A percentile compares a stretch with the other conserved stretches of the same genome.
These are phyloP conservation scores for Hibiscus syriacus DNA, from an alignment of 345 rosid species.

Conservation along the genomic window DNA sequence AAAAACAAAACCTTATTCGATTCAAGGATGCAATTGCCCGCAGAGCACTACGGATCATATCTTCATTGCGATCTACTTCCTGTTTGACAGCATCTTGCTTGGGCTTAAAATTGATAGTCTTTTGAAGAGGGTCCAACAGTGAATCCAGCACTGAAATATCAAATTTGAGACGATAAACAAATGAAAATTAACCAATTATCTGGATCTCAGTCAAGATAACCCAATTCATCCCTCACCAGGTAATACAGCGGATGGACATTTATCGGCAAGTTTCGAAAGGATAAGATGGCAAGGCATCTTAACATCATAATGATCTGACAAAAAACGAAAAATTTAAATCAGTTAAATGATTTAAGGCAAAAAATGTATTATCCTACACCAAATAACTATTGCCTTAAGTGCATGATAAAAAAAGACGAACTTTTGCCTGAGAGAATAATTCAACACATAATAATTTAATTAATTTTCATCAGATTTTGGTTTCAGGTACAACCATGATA, in stretches of 20 bases:
- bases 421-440: too few species aligned
- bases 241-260: conserved; percentile 85
- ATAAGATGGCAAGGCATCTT: too few species aligned
- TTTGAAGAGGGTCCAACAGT: too few species aligned
- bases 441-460: too few species aligned
- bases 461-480: too few species aligned
- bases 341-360: too few species aligned
- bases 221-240: conserved; percentile 52
- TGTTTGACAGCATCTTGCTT: conserved; percentile 99
- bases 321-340: too few species aligned
- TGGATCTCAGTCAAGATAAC: neutral
- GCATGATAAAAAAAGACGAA: too few species aligned
- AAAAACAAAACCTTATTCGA: conserved; percentile 57
- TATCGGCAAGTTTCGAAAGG: too few species aligned
- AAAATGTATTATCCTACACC: neutral
- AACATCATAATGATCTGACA: too few species aligned
- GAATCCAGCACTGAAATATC: conserved; percentile 80
- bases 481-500: too few species aligned
- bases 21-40: conserved; percentile 88
- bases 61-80: conserved; percentile 98
- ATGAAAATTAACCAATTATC: neutral
- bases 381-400: neutral
- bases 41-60: conserved; percentile 96
- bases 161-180: neutral
- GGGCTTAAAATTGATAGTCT: too few species aligned